Conservation (phyloP, 2,329 filamentous ascomycete species). For the Talaromyces pinophilus region DNA sequence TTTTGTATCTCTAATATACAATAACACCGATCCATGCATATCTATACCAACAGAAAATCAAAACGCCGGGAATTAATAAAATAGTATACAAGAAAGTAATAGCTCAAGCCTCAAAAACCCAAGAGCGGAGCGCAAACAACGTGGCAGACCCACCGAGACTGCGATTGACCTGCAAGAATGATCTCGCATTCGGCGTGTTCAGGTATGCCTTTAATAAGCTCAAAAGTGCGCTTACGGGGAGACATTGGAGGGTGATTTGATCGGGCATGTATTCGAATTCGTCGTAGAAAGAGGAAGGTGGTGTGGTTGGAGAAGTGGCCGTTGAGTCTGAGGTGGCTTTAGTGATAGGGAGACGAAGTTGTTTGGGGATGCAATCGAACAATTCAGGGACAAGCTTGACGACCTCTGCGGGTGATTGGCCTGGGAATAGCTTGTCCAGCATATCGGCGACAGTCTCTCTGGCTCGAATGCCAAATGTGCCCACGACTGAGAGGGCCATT, state of each 20-base stretch:
- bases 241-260: conserved; percentile 12
- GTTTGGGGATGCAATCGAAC: conserved; percentile 19
- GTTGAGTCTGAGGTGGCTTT: not conserved
- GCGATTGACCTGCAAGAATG: conserved; percentile 20
- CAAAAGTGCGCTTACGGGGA: conserved; percentile 3
- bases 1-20: not conserved
- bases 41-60: not conserved
- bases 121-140: conserved; percentile 17
- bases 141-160: conserved; percentile 19
- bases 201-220: conserved; percentile 17
- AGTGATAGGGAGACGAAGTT: conserved; percentile 3
- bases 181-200: not conserved
- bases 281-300: conserved; percentile 10
- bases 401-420: conserved; percentile 33
- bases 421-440: conserved; percentile 34
- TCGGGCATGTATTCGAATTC: conserved; percentile 20
- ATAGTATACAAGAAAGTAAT: not conserved
- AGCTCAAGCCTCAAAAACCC: conserved; percentile 3
- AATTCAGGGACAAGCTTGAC: conserved; percentile 39
- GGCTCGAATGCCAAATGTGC: conserved; percentile 31
- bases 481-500: conserved; percentile 32
- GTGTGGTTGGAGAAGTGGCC: not conserved
- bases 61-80: not conserved
- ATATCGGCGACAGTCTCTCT: conserved; percentile 33
- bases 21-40: conserved; percentile 7